phyloP scores from a whole-genome alignment of 2,329 filamentous ascomycete species.

The Stromatinia cepivora region DNA sequence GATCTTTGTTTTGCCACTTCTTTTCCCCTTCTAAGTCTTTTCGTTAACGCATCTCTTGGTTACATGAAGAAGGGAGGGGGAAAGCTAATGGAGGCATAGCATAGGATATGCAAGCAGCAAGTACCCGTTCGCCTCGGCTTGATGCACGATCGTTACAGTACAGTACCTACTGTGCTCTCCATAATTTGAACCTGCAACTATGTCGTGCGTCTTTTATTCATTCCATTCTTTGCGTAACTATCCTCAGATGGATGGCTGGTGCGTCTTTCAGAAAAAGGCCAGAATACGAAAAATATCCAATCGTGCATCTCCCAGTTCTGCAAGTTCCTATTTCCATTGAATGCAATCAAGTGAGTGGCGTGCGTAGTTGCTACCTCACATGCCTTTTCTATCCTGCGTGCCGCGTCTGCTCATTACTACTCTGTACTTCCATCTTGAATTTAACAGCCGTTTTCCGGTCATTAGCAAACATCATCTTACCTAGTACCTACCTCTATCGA shows the following conservation, averaged over 20 bases:
- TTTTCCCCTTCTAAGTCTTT: not conserved
- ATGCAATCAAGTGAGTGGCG: constrained; percentile 24
- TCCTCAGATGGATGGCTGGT: constrained; percentile 19
- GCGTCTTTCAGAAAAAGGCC: constrained; percentile 11
- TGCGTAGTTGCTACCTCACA: constrained; percentile 17
- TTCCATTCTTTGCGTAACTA: constrained; percentile 2
- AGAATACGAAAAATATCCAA: constrained; percentile 18
- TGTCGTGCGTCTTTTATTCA: constrained; percentile 22
- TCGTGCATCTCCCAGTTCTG: constrained; percentile 14
- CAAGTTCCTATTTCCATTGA: constrained; percentile 17
- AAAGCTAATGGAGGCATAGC: constrained; percentile 8
- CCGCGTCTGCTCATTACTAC: constrained; percentile 18
- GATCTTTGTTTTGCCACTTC: not conserved
- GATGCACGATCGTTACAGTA: constrained; percentile 22
- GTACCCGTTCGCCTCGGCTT: constrained; percentile 22
- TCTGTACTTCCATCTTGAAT: constrained; percentile 17
- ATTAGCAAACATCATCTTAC: constrained; percentile 21
- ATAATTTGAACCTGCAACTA: constrained; percentile 20
- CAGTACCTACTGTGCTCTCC: constrained; percentile 19
- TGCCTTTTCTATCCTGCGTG: constrained; percentile 17
- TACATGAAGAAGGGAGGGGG: not conserved
- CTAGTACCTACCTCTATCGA: constrained; percentile 1
- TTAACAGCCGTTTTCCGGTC: constrained; percentile 24
- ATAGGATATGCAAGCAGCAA: constrained; percentile 22
- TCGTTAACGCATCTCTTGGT: not conserved